These are phyloP conservation scores for Ceratocystis variospora DNA, from an alignment of 2,329 filamentous ascomycete species.

Conservation along the genomic window DNA sequence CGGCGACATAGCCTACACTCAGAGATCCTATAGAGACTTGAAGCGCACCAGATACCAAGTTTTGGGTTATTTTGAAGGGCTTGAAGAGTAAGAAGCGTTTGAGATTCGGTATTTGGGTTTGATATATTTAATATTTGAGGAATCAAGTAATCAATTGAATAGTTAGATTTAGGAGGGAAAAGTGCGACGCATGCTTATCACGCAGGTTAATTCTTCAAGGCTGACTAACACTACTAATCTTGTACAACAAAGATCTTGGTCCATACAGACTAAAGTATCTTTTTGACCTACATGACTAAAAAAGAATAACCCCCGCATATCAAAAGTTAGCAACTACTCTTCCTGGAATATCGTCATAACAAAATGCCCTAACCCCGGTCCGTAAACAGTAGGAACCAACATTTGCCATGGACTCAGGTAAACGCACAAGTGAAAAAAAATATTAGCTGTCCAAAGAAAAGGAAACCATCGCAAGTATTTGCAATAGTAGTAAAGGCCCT, in stretches of 20 bases:
- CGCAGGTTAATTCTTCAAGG: not conserved
- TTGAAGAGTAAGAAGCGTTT: no score
- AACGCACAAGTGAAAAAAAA: slow-evolving; percentile 1
- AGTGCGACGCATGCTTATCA: no score
- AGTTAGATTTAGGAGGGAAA: no score
- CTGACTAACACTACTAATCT: not conserved
- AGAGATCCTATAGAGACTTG: no score
- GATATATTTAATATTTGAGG: no score
- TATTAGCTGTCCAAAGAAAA: not conserved
- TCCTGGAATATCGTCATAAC: not conserved
- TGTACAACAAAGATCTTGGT: not conserved
- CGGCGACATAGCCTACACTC: no score
- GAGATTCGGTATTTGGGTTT: no score
- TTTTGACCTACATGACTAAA: not conserved
- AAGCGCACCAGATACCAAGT: no score
- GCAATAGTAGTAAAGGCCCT: no score
- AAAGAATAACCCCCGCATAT: not conserved
- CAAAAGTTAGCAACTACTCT: not conserved
- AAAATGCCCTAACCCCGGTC: not conserved
- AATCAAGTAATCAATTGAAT: no score
- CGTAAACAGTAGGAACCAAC: not conserved
- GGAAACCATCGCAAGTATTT: not conserved
- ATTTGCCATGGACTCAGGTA: not conserved
- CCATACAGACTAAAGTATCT: not conserved
- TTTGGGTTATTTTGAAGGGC: no score